Base-by-base conservation (phyloP, 2,329 filamentous ascomycete genomes). In the Apiospora arundinis region DNA sequence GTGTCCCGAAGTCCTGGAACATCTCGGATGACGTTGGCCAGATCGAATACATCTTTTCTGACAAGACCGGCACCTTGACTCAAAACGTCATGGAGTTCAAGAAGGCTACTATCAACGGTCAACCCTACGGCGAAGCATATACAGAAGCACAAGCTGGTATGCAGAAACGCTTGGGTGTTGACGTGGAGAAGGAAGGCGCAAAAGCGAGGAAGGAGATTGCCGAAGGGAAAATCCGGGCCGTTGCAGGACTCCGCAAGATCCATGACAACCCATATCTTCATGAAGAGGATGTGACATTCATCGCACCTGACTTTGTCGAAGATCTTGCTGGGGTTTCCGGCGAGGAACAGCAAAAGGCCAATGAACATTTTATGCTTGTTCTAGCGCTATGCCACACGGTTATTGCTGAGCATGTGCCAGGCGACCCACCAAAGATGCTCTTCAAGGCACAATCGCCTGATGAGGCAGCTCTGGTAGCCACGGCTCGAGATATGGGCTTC, bases 21-120 rank as follows among this genome's bases (percentile, higher is more conserved):
- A 98, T 99, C 68, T 98, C 95, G 0, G 96, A 99, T 79, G 97
- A 99, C 77, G 87, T 99, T 66, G 96, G 96, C 16, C 96, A 99
- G 83, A 97, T 99, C 74, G 96, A 98, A 82, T 99, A 98, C 85
- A 97, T 99, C 75, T 99, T 99, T 82, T 98, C 94, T 0, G 94
- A 97, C 86, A 97, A 97, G 83, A 97, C 94, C 0, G 94, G 94
- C 72, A 97, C 94, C 2, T 84, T 97, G 74, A 97, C 94, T 0
- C 94, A 97, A 78, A 97, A 97, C 80, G 93, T 97, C 69, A 97
- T 97, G 96, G 97, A 99, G 81, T 99, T 98, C 89, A 99, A 98
- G 82, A 99, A 99, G 82, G 95, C 93, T 70, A 97, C 95, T 0
- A 92, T 99, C 82, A 98, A 98, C 78, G 95, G 95, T n/a, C 90